Conservation (phyloP, 2,329 filamentous ascomycete genomes). For the Aspergillus pseudoglaucus region DNA sequence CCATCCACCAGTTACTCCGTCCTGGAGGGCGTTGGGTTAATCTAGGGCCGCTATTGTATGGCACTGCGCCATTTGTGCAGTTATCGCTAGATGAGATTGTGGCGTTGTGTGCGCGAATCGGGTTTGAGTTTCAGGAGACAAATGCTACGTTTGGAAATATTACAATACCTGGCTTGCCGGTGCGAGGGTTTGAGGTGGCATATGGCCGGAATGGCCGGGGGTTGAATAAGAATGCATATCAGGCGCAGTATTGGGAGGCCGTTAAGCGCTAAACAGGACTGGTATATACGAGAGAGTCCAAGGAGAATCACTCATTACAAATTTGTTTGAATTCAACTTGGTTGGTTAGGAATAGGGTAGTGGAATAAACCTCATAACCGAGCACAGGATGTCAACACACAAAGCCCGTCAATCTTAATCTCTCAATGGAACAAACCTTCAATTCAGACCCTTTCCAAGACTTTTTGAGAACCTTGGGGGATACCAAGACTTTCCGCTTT, state of each 20-base stretch:
- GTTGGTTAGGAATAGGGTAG: no score
- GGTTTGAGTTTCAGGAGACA: slow-evolving; percentile 47
- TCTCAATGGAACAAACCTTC: not conserved
- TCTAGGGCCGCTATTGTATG: slow-evolving; percentile 51
- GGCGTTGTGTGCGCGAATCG: slow-evolving; percentile 42
- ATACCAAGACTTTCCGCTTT: slow-evolving; percentile 11
- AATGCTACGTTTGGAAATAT: slow-evolving; percentile 36
- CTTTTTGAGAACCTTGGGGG: slow-evolving; percentile 16
- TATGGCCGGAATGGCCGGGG: slow-evolving; percentile 50
- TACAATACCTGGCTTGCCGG: slow-evolving; percentile 36
- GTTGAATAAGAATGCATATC: slow-evolving; percentile 49
- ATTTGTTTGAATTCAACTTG: no score
- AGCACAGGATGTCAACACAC: no score
- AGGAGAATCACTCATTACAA: no score
- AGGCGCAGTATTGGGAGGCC: slow-evolving; percentile 47
- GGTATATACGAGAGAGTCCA: no score
- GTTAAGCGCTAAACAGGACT: no score
- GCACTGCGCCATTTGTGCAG: slow-evolving; percentile 50
- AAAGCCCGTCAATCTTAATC: no score
- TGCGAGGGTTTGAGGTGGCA: slow-evolving; percentile 44
- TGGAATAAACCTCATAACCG: no score
- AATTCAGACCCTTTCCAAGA: slow-evolving; percentile 1
- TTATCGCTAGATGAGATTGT: slow-evolving; percentile 51
- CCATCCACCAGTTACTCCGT: slow-evolving; percentile 44
- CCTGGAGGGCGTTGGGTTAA: slow-evolving; percentile 51